Conservation (phyloP, 2,329 filamentous ascomycete species). For the Trichoderma guizhouense region DNA sequence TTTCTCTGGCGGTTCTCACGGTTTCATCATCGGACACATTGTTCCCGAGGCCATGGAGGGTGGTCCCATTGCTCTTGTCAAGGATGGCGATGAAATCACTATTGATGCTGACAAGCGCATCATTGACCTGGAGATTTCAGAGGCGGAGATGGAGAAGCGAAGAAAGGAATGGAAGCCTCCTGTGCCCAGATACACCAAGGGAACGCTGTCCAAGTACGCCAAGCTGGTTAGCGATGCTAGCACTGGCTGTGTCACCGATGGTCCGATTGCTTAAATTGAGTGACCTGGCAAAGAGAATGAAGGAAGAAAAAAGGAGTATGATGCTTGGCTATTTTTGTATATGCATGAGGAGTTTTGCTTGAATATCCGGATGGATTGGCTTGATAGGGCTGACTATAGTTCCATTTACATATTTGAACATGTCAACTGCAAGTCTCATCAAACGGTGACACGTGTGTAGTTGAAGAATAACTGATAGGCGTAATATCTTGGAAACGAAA, state of each 20-base stretch:
- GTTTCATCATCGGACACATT: constrained; percentile 84
- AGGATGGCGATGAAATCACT: constrained; percentile 74
- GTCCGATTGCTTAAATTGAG: constrained; percentile 23
- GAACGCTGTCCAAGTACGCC: constrained; percentile 70
- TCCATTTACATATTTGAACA: background rate
- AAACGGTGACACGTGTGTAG: background rate
- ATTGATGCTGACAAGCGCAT: constrained; percentile 76
- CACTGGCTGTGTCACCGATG: constrained; percentile 57
- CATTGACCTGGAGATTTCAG: constrained; percentile 64
- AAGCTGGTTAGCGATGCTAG: constrained; percentile 56
- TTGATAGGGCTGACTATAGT: background rate
- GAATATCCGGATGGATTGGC: constrained; percentile 8
- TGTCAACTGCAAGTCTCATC: background rate
- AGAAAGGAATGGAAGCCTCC: constrained; percentile 61
- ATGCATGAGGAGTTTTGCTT: constrained; percentile 9
- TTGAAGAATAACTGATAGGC: background rate
- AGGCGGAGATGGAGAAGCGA: constrained; percentile 60
- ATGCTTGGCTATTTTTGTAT: background rate
- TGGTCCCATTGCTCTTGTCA: constrained; percentile 78
- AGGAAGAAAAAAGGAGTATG: background rate
- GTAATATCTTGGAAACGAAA: background rate
- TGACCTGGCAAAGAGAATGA: background rate
- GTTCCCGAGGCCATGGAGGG: constrained; percentile 84
- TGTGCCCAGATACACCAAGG: constrained; percentile 54
- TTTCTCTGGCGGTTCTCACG: constrained; percentile 79